These are phyloP conservation scores for Aspergillus piperis DNA, from an alignment of 2,329 filamentous ascomycete species.

Conservation along the genomic window DNA sequence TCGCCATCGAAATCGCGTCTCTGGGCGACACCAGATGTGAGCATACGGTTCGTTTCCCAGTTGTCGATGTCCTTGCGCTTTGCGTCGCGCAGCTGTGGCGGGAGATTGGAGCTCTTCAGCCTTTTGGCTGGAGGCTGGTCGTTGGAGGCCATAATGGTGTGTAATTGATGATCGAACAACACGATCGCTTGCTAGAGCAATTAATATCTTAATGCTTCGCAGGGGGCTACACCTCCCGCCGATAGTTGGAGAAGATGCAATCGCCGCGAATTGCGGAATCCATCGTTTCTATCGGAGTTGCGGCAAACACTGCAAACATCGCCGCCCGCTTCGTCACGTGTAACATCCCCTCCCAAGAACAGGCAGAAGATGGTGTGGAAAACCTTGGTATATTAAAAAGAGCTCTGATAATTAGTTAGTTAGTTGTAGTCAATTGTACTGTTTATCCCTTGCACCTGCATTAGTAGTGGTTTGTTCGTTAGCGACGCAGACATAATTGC, in stretches of 20 bases:
- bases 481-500: too few relatives aligned
- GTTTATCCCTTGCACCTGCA: too few relatives aligned
- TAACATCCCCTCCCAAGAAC: background rate
- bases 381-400: too few relatives aligned
- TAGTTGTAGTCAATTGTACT: too few relatives aligned
- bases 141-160: conserved; percentile 34
- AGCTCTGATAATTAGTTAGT: too few relatives aligned
- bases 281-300: conserved; percentile 2
- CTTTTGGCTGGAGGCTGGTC: conserved; percentile 43
- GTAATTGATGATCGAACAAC: background rate
- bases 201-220: background rate
- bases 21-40: conserved; percentile 93
- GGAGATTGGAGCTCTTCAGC: conserved; percentile 41
- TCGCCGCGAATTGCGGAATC: background rate
- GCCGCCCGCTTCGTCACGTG: background rate
- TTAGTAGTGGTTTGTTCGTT: too few relatives aligned
- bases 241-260: conserved; percentile 4
- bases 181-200: background rate
- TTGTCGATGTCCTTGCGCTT: conserved; percentile 94
- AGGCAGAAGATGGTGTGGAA: background rate
- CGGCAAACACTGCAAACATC: conserved; percentile 5
- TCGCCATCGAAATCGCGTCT: conserved; percentile 76
- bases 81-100: conserved; percentile 41
- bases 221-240: conserved; percentile 8
- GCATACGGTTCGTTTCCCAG: conserved; percentile 98